Evolutionary conservation across 371 early-diverging fungal species (phyloP).

Genomic region (Mucor lusitanicus): DNA sequence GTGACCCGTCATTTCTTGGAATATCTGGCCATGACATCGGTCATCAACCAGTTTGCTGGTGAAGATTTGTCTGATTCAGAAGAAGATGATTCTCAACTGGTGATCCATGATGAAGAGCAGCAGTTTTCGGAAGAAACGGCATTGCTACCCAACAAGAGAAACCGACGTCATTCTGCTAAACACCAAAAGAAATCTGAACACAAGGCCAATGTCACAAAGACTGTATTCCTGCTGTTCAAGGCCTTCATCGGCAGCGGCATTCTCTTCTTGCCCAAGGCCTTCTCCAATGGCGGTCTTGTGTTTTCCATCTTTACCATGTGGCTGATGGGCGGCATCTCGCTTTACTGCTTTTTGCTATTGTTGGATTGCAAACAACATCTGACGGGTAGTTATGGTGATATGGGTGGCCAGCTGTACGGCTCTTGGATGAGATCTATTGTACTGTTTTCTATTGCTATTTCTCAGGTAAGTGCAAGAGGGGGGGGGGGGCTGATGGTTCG

Average conservation of each 20-base stretch:
- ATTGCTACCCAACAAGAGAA: constrained; percentile 12
- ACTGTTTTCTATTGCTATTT: constrained; percentile 79
- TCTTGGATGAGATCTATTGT: constrained; percentile 77
- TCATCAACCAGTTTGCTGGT: constrained; percentile 74
- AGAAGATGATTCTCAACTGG: constrained; percentile 27
- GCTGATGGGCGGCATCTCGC: constrained; percentile 63
- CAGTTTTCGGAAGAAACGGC: constrained; percentile 39
- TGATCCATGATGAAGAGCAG: constrained; percentile 36
- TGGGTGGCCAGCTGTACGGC: constrained; percentile 85
- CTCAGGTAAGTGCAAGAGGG: constrained; percentile 53
- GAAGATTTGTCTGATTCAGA: constrained; percentile 68
- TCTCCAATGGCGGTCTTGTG: constrained; percentile 78
- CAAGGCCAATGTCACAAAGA: constrained; percentile 52
- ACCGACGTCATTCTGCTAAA: not conserved
- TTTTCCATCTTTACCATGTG: constrained; percentile 69
- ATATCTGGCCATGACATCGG: constrained; percentile 61
- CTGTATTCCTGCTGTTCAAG: constrained; percentile 66
- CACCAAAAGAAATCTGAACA: constrained; percentile 11
- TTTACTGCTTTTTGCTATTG: constrained; percentile 71
- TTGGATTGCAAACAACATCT: constrained; percentile 65
- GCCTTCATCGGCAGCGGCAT: constrained; percentile 84
- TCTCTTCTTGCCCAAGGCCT: constrained; percentile 78
- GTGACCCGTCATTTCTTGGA: constrained; percentile 67
- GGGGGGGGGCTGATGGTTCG: not conserved
- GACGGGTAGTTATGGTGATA: constrained; percentile 89